Evolutionary conservation across 768 basidiomycete genomes (phyloP).

Genomic region (Lactarius hatsudake): DNA sequence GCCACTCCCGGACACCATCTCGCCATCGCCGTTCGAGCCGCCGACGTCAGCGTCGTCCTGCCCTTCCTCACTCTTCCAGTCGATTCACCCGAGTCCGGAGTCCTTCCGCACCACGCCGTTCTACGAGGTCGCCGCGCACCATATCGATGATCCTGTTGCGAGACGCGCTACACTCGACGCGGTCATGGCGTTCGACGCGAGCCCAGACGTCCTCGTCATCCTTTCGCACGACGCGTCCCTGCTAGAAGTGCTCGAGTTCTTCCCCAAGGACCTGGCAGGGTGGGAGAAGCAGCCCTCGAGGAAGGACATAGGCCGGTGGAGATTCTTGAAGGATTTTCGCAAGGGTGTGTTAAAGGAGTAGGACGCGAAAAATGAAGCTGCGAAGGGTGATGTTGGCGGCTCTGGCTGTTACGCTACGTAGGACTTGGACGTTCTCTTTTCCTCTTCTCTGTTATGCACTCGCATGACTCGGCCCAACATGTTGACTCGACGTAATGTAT

Average conservation of each 20-base stretch:
- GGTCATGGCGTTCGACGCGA: neutral
- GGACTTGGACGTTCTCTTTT: too few species aligned
- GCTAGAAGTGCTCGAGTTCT: neutral
- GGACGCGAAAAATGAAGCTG: neutral
- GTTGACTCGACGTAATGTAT: too few species aligned
- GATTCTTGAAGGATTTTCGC: neutral
- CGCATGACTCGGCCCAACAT: too few species aligned
- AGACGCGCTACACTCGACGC: neutral
- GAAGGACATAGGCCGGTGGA: neutral
- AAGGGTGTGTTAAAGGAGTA: neutral
- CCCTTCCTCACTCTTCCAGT: neutral
- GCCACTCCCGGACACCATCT: neutral
- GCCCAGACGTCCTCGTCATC: neutral
- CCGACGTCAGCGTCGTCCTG: neutral
- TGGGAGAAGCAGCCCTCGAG: neutral
- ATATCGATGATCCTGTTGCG: neutral
- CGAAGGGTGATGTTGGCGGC: neutral
- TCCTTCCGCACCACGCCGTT: neutral
- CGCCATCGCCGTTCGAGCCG: neutral
- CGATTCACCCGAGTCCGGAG: neutral
- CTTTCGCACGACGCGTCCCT: neutral
- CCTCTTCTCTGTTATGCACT: too few species aligned
- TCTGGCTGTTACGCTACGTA: too few species aligned
- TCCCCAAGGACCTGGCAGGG: neutral
- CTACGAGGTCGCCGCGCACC: neutral